Evolutionary conservation across 768 basidiomycete genomes (phyloP), one percentile per base, ranked within the genome.

Genomic region (Naganishia friedmannii): DNA sequence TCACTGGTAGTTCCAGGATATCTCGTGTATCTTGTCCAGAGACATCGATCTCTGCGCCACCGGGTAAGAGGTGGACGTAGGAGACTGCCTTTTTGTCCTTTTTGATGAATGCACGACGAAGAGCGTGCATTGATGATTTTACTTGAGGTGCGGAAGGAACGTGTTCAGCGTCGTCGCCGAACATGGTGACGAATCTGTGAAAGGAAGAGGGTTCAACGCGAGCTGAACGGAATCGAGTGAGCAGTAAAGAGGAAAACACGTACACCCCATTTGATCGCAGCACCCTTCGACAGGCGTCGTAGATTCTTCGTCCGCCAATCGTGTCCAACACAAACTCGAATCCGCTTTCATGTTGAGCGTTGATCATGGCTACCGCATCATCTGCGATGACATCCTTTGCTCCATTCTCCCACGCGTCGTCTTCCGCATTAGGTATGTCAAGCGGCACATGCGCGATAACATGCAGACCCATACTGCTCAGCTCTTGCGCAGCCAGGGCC

Each of bases 241-340:
- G 23, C 19, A 23, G 7, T 8, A 8, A 4, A 3, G 48, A 37
- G 23, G n/a, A 23, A 23, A 12, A 51, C n/a, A 68, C 70, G 63
- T 51, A 71, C 70, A 60, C 80, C 80, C 67, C 78, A 75, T 79
- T 77, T 74, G 65, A 92, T 83, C 71, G 46, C 42, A 95, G 82
- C 66, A 84, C 78, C 60, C 79, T 78, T 73, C 87, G 86, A 2
- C 88, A 86, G 4, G 87, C 89, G 73, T 90, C 88, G 86, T 92
- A 91, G 42, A 93, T 85, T 46, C 86, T 87, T 76, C 86, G 85
- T 19, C 93, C 91, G 3, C 93, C 93, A 21, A 91, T 82, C 0
- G 89, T 90, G 78, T 95, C 93, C 71, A 94, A 79, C 2, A 96
- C 85, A 26, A 87, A 89, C 77, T 94, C 92, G 78, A 93, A 90